Conservation (phyloP, 768 basidiomycete species). For the Boletus subcaerulescens region DNA sequence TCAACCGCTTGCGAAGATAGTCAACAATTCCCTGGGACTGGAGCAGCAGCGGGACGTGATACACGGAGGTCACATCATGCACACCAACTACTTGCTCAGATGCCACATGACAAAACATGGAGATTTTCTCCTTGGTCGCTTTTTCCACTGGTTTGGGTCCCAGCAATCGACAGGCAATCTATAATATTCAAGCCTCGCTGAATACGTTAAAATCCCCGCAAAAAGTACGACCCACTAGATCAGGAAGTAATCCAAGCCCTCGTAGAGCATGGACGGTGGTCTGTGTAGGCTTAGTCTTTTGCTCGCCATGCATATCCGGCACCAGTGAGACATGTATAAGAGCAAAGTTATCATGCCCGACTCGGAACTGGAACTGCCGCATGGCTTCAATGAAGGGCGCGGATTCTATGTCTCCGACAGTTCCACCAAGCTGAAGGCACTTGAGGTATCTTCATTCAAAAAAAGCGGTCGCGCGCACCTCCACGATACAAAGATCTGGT, state of each 20-base stretch:
- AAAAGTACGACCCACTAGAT: constrained; percentile 58
- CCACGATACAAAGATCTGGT: constrained; percentile 96
- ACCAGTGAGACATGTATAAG: constrained; percentile 96
- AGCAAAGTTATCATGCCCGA: constrained; percentile 94
- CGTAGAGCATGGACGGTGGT: constrained; percentile 93
- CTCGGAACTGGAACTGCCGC: constrained; percentile 99
- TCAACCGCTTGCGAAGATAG: constrained; percentile 80
- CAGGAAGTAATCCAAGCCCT: constrained; percentile 89
- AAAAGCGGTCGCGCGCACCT: constrained; percentile 50
- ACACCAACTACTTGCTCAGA: constrained; percentile 90
- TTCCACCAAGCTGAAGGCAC: constrained; percentile 81
- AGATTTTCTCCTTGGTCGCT: constrained; percentile 91
- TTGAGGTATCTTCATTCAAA: constrained; percentile 5
- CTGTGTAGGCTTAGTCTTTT: constrained; percentile 99
- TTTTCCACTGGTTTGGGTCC: constrained; percentile 77
- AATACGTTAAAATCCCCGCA: neutral
- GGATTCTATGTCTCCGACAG: constrained; percentile 98
- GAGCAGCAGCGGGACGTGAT: constrained; percentile 92
- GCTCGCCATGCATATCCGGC: constrained; percentile 98
- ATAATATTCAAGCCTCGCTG: neutral
- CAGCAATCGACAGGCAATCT: constrained; percentile 93
- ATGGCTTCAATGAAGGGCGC: constrained; percentile 98
- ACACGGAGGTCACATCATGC: constrained; percentile 94
- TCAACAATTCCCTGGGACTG: constrained; percentile 89
- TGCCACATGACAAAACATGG: constrained; percentile 98